These are phyloP conservation scores for Cenchrus americanus DNA, from an alignment of 176 grass and related monocot genomes.

Conservation along the genomic window DNA sequence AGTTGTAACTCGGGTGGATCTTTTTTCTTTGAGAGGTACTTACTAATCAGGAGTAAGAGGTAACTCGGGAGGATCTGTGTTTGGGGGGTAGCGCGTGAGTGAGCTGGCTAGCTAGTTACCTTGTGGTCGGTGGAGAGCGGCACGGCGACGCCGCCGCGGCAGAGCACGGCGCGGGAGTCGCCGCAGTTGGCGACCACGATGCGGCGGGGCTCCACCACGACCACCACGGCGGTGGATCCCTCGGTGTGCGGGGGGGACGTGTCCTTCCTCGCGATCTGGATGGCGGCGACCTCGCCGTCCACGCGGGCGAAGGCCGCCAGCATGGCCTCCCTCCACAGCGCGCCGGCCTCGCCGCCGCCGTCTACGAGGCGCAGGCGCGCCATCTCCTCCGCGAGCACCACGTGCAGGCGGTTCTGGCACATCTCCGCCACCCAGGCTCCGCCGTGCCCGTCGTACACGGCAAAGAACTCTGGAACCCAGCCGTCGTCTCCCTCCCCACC, in stretches of 20 bases:
- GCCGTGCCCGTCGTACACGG: slow-evolving; percentile 72
- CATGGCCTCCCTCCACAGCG: slow-evolving; percentile 60
- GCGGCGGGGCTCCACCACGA: slow-evolving; percentile 43
- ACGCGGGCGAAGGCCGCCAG: slow-evolving; percentile 64
- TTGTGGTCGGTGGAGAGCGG: slow-evolving; percentile 86
- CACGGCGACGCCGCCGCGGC: slow-evolving; percentile 61
- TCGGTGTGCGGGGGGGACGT: background rate
- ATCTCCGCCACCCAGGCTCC: slow-evolving; percentile 49
- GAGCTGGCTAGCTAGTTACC: slow-evolving; percentile 37
- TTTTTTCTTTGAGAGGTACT: no score
- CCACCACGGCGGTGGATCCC: slow-evolving; percentile 66
- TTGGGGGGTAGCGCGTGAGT: background rate
- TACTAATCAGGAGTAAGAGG: no score
- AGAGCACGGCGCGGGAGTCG: slow-evolving; percentile 74
- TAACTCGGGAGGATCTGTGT: no score
- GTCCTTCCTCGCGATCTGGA: background rate
- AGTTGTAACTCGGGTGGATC: no score
- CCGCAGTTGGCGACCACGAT: slow-evolving; percentile 88
- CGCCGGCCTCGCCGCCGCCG: background rate
- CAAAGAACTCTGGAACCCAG: slow-evolving; percentile 44
- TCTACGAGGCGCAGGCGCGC: slow-evolving; percentile 9
- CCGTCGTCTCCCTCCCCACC: background rate
- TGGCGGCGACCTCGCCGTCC: slow-evolving; percentile 54
- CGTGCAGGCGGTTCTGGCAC: slow-evolving; percentile 62
- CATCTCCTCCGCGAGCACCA: slow-evolving; percentile 81